Evolutionary conservation across 129 eudicot genomes (phyloP).

Genomic region (Flaveria ramosissima): DNA sequence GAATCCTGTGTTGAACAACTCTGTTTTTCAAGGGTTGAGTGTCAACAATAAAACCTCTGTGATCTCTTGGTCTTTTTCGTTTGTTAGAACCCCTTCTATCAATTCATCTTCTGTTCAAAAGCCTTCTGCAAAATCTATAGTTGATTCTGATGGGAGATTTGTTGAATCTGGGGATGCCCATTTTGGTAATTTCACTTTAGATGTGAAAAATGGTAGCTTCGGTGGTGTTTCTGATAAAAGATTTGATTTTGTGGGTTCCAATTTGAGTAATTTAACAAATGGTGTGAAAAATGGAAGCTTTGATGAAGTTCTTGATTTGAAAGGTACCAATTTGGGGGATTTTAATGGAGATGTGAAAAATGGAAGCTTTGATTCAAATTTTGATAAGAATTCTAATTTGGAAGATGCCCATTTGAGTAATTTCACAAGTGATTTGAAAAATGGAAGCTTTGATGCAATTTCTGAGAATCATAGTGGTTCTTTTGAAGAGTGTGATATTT

Average conservation of each 20-base stretch:
- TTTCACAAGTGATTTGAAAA: slow-evolving; percentile 31
- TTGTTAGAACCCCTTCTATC: slow-evolving; percentile 32
- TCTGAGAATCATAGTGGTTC: slow-evolving; percentile 22
- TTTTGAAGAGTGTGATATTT: slow-evolving; percentile 59
- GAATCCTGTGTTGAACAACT: slow-evolving; percentile 48
- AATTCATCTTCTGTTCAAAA: slow-evolving; percentile 36
- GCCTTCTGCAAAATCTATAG: slow-evolving; percentile 26
- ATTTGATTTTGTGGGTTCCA: slow-evolving; percentile 34
- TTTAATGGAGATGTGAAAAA: slow-evolving; percentile 29
- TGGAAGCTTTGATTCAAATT: slow-evolving; percentile 29
- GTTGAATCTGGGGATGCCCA: slow-evolving; percentile 34
- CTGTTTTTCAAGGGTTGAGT: background rate
- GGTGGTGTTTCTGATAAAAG: slow-evolving; percentile 22
- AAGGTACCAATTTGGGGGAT: slow-evolving; percentile 47
- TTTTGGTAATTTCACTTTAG: slow-evolving; percentile 33
- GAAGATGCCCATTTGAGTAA: slow-evolving; percentile 46
- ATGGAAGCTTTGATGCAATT: slow-evolving; percentile 35
- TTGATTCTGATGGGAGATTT: slow-evolving; percentile 14
- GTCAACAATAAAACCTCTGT: slow-evolving; percentile 34
- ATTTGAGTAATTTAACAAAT: slow-evolving; percentile 36
- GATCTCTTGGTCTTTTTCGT: slow-evolving; percentile 56
- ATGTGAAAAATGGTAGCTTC: slow-evolving; percentile 32
- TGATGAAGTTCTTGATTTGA: slow-evolving; percentile 30
- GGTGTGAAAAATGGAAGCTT: slow-evolving; percentile 32
- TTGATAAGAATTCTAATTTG: slow-evolving; percentile 29